Base-by-base conservation (phyloP, 306 rosid genomes). In the Cucumis hystrix region DNA sequence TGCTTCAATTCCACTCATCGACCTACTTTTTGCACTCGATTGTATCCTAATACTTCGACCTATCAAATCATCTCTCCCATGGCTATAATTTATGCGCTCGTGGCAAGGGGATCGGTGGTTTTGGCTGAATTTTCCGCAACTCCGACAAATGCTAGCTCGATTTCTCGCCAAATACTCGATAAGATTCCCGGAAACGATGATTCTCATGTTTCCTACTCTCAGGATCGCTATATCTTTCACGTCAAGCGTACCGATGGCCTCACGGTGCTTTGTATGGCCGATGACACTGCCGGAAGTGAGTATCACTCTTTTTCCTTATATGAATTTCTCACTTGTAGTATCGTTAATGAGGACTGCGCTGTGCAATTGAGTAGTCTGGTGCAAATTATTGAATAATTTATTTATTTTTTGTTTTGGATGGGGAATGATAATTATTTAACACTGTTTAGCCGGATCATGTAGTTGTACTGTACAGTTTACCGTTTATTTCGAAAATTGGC, bases 241-340 rank as follows among this genome's bases (percentile, higher is more conserved):
- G 90, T 92, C 35, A 92, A 91, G 78, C 95, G 99, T 77, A 92
- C 99, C 86, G 99, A 96, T 33, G 99, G 97, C 57, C 99, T 96
- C 80, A 91, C 99, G 80, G 97, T 92, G 76, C 98, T 96, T 83
- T 96, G 99, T 80, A 91, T 96, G 96, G 98, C 99, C 78, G 98
- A 96, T 78, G 99, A 96, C 45, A 79, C 85, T 75, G 92, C 92
- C 75, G 99, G 98, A 70, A 81, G 98, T 93, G 56, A 65, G 93
- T 79, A 18, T 35, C 65, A 33, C 35, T 78, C 65, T 64, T 20
- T 60, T 41, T 25, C 3, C 21, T 49, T 9, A 5, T 9, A 59
- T 28, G 15, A 28, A 4, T 12, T 71, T 28, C 16, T 49, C 60
- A 23, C 6, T 25, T 7, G 21, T 25, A 4, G 59, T 25, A 7